Evolutionary conservation across 345 rosid species (phyloP).

Genomic region (Gossypium raimondii): DNA sequence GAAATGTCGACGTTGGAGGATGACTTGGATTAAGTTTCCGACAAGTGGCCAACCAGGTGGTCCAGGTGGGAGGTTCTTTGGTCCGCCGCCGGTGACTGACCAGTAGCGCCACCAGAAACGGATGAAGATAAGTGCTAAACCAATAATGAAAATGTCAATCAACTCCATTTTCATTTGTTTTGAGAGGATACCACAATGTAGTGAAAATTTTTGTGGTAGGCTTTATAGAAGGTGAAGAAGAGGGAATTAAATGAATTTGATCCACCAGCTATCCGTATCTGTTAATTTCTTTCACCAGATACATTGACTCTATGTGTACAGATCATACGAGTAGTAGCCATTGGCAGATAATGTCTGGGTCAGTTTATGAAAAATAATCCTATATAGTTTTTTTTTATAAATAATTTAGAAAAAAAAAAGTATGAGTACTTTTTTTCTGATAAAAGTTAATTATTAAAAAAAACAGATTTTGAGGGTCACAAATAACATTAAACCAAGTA

Average conservation of each 20-base stretch:
- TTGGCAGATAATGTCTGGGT: not conserved
- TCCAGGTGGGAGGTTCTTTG: conserved; percentile 66
- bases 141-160: conserved; percentile 46
- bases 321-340: not conserved
- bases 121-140: conserved; percentile 38
- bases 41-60: conserved; percentile 89
- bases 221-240: conserved; percentile 9
- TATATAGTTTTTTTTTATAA: too few relatives aligned
- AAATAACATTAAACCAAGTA: too few relatives aligned
- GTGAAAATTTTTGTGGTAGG: not conserved
- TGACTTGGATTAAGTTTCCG: conserved; percentile 70
- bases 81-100: conserved; percentile 14
- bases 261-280: conserved; percentile 3
- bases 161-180: conserved; percentile 38
- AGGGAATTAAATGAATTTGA: conserved; percentile 14
- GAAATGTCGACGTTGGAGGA: conserved; percentile 74
- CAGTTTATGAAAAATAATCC: not conserved
- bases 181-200: not conserved
- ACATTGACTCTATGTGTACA: not conserved
- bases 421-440: too few relatives aligned
- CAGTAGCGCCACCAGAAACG: conserved; percentile 52
- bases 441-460: too few relatives aligned
- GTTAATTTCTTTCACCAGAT: not conserved
- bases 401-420: too few relatives aligned
- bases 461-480: too few relatives aligned